phyloP scores from a whole-genome alignment of 805 yeast genomes.

The Saccharomycodes ludwigii region DNA sequence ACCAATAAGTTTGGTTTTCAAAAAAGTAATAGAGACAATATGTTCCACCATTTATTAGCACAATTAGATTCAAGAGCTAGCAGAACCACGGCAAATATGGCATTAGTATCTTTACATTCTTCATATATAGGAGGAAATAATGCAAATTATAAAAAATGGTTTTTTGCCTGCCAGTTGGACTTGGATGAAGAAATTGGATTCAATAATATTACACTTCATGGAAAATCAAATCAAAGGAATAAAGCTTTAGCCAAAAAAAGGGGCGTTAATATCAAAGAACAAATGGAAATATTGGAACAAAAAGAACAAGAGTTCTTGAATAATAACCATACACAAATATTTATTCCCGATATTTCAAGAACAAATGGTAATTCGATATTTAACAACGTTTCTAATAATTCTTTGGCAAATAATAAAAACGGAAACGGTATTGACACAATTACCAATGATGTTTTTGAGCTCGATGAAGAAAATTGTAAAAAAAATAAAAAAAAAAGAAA shows the following conservation, averaged over 20 bases:
- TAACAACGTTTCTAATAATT: constrained; percentile 1
- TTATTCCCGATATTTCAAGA: constrained; percentile 32
- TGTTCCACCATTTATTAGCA: constrained; percentile 68
- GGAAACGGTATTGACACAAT: background rate
- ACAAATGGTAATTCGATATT: constrained; percentile 2
- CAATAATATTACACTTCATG: constrained; percentile 40
- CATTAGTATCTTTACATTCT: constrained; percentile 67
- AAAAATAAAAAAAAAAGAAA: background rate
- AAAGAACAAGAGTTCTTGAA: constrained; percentile 38
- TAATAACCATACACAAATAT: constrained; percentile 41
- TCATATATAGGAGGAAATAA: constrained; percentile 88
- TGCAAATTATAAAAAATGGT: constrained; percentile 87
- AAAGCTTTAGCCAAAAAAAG: constrained; percentile 29
- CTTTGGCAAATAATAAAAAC: background rate
- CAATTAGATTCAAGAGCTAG: constrained; percentile 82
- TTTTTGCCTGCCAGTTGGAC: constrained; percentile 72
- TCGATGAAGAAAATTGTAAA: too few relatives aligned
- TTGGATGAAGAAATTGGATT: constrained; percentile 58
- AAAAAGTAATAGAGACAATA: constrained; percentile 60
- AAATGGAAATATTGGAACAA: constrained; percentile 28
- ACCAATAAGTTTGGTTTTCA: constrained; percentile 75
- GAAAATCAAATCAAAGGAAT: constrained; percentile 31
- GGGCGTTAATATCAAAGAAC: constrained; percentile 24
- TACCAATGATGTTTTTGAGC: background rate
- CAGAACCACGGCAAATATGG: constrained; percentile 58